Evolutionary conservation across 495 filamentous ascomycete genomes (phyloP).

Genomic region (Hypomontagnella submonticulosa): DNA sequence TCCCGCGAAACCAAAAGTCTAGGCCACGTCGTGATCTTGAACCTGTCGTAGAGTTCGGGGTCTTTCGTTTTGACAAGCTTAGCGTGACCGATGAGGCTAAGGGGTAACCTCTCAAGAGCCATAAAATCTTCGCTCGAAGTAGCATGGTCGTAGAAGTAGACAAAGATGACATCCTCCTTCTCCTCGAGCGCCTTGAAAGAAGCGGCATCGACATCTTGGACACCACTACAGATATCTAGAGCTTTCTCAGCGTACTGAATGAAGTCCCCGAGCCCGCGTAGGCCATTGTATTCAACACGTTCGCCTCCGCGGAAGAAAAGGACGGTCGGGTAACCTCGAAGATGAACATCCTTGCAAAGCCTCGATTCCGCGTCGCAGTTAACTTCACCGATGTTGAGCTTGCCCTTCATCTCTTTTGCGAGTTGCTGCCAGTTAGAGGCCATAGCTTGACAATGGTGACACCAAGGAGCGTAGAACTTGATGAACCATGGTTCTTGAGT

Average conservation of each 20-base stretch:
- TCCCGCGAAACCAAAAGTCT: conserved; percentile 89
- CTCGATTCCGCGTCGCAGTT: conserved; percentile 88
- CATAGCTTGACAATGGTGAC: conserved; percentile 91
- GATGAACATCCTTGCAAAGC: conserved; percentile 87
- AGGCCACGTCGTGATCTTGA: conserved; percentile 96
- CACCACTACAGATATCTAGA: conserved; percentile 76
- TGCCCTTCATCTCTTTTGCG: conserved; percentile 86
- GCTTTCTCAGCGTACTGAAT: conserved; percentile 88
- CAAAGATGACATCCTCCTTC: conserved; percentile 92
- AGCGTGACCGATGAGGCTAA: conserved; percentile 89
- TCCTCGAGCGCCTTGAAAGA: conserved; percentile 87
- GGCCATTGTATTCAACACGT: conserved; percentile 89
- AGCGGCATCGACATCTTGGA: conserved; percentile 80
- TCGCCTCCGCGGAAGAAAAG: conserved; percentile 94
- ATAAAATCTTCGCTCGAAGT: conserved; percentile 91
- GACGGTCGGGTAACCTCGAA: conserved; percentile 86
- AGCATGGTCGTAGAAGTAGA: conserved; percentile 97
- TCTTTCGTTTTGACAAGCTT: conserved; percentile 90
- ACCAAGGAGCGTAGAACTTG: conserved; percentile 99
- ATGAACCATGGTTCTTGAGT: conserved; percentile 96
- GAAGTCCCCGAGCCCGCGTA: conserved; percentile 92
- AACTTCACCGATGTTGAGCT: conserved; percentile 92
- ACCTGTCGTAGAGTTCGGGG: conserved; percentile 74
- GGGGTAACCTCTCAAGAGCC: conserved; percentile 84
- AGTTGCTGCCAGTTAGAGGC: conserved; percentile 90